phyloP scores from a whole-genome alignment of 1,139 yeast genomes.

The Geotrichum histeridarum region DNA sequence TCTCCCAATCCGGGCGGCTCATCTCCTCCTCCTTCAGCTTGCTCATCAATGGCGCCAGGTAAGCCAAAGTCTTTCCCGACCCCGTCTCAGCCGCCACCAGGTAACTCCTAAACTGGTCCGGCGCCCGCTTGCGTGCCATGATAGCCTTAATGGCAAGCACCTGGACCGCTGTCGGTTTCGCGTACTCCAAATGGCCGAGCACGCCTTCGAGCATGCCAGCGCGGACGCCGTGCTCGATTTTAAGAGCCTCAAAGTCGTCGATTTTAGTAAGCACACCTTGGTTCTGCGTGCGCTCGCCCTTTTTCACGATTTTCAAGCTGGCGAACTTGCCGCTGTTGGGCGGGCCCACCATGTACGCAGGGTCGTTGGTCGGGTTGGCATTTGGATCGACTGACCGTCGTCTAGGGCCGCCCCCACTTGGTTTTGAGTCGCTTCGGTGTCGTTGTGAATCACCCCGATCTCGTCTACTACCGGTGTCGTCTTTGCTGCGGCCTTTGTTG shows the following conservation, averaged over 20 bases:
- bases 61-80: constrained; percentile 93
- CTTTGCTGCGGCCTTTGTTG: neutral
- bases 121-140: constrained; percentile 30
- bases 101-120: constrained; percentile 52
- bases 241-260: constrained; percentile 56
- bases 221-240: constrained; percentile 64
- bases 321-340: constrained; percentile 36
- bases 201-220: constrained; percentile 58
- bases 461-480: too few relatives aligned
- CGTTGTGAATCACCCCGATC: neutral
- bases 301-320: constrained; percentile 33
- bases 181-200: constrained; percentile 22
- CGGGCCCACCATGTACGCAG: constrained; percentile 24
- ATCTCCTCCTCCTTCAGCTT: constrained; percentile 49
- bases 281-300: constrained; percentile 33
- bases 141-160: constrained; percentile 52
- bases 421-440: too few relatives aligned
- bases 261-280: constrained; percentile 47
- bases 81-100: constrained; percentile 96
- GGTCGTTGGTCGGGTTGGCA: constrained; percentile 13
- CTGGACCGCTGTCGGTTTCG: constrained; percentile 61
- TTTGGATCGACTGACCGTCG: neutral
- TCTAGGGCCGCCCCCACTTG: neutral
- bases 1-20: constrained; percentile 27
- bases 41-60: constrained; percentile 68